Base-by-base conservation (phyloP, 176 grass and related monocot genomes). In the Hyparrhenia diplandra region DNA sequence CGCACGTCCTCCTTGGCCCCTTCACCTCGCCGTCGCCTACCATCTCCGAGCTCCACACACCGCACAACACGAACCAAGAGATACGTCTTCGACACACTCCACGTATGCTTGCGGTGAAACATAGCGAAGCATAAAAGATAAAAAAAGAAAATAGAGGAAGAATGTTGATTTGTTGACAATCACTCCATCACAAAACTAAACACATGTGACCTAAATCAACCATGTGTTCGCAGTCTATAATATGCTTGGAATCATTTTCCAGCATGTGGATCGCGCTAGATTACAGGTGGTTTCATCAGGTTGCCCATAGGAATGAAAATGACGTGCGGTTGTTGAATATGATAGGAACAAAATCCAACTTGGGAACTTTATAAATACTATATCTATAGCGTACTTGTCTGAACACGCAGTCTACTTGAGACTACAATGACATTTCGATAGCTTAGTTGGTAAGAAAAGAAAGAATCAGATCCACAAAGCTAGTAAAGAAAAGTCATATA, bases 381-480 rank as follows among this genome's bases (percentile, higher is more conserved):
- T 54, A 41, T 63, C 49, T 52, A 18, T 49, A 14, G 43, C 7
- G 27, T 13, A 37, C 82, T 81, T 80, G 34, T 66, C 60, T 85
- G 82, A 64, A 55, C 49, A 54, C 51, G 10, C 46, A 55, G 76
- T 79, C 61, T 64, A n/a, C 20, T 11, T 30, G 57, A 57, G 2
- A 20, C 57, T 41, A 42, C 10, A 58, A 8, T 17, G 37, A 81
- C 18, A 9, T 16, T 71, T n/a, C 6, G 64, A 43, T 82, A 47
- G 12, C 83, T 77, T 89, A 57, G 27, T 18, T 77, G 16, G 0
- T 82, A 72, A 85, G 77, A 29, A 81, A 77, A 57, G 52, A 64
- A 76, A 71, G 42, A 55, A 67, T 80, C 76, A 64, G 39, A 64
- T 61, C 32, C 6, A 32, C 7, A n/a, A 28, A 13, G 14, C 1